Conservation (phyloP, 2,329 filamentous ascomycete genomes). For the Aspergillaceae sp. region DNA sequence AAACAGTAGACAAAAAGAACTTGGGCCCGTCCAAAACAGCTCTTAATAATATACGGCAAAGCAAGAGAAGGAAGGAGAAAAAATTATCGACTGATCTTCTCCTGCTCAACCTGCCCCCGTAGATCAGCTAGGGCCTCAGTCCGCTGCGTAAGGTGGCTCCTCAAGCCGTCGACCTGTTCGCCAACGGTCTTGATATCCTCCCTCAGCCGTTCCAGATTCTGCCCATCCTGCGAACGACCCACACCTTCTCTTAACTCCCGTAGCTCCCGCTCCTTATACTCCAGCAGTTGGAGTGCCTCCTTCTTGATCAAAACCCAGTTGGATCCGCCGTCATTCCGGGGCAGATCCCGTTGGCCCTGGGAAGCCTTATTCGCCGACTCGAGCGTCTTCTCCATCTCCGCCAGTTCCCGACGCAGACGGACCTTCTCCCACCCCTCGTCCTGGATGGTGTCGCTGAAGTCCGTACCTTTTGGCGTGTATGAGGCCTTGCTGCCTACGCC, state of each 20-base stretch:
- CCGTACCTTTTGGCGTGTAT: constrained; percentile 76
- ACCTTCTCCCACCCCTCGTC: constrained; percentile 97
- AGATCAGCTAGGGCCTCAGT: constrained; percentile 69
- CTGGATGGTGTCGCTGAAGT: constrained; percentile 76
- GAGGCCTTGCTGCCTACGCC: constrained; percentile 66
- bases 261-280: constrained; percentile 80
- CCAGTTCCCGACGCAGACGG: constrained; percentile 81
- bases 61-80: constrained; percentile 2
- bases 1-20: constrained; percentile 2
- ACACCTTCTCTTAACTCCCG: constrained; percentile 60
- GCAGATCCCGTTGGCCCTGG: constrained; percentile 49
- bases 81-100: constrained; percentile 51
- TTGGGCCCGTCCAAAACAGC: too few relatives aligned
- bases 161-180: constrained; percentile 87
- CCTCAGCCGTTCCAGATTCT: constrained; percentile 64
- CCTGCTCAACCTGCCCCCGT: constrained; percentile 74
- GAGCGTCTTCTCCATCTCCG: constrained; percentile 81
- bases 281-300: constrained; percentile 85
- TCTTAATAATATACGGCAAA: not conserved
- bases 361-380: constrained; percentile 68
- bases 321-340: constrained; percentile 57
- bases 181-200: constrained; percentile 86
- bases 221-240: constrained; percentile 52
- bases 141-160: constrained; percentile 68
- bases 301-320: constrained; percentile 89